Evolutionary conservation across 1,139 yeast species (phyloP).

Genomic region (Zygosaccharomyces pseudobailii): DNA sequence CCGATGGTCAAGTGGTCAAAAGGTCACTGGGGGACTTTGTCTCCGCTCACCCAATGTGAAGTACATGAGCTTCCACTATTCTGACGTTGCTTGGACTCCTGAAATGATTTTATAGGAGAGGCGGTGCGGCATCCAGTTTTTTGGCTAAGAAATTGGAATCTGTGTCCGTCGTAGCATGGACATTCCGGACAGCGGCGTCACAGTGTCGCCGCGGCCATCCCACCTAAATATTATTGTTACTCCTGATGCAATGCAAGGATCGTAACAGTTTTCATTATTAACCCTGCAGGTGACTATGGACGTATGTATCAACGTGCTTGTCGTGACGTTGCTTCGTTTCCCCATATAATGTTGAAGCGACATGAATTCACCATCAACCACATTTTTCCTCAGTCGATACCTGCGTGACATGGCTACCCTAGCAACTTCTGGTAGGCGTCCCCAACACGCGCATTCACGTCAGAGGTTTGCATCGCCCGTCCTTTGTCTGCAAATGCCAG

Average conservation of each 20-base stretch:
- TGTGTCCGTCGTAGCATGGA: neutral
- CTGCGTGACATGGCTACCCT: conserved; percentile 19
- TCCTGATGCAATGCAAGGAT: no score
- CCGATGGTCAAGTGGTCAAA: neutral
- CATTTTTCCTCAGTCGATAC: neutral
- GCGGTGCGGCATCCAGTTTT: neutral
- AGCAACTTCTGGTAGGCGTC: conserved; percentile 55
- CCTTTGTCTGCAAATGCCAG: conserved; percentile 63
- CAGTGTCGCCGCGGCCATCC: neutral
- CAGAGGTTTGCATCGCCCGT: conserved; percentile 81
- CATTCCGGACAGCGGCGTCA: neutral
- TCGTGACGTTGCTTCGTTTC: no score
- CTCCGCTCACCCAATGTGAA: neutral
- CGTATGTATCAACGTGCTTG: no score
- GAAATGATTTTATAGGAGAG: neutral
- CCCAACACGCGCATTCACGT: conserved; percentile 66
- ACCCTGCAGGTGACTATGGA: no score
- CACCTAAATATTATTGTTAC: no score
- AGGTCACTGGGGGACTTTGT: neutral
- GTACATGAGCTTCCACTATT: neutral
- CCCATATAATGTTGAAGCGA: no score
- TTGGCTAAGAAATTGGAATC: neutral
- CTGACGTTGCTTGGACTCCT: neutral
- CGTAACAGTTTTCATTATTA: no score
- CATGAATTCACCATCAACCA: no score